phyloP scores from a whole-genome alignment of 352 stramenopile species.

The Phytophthora citricola region DNA sequence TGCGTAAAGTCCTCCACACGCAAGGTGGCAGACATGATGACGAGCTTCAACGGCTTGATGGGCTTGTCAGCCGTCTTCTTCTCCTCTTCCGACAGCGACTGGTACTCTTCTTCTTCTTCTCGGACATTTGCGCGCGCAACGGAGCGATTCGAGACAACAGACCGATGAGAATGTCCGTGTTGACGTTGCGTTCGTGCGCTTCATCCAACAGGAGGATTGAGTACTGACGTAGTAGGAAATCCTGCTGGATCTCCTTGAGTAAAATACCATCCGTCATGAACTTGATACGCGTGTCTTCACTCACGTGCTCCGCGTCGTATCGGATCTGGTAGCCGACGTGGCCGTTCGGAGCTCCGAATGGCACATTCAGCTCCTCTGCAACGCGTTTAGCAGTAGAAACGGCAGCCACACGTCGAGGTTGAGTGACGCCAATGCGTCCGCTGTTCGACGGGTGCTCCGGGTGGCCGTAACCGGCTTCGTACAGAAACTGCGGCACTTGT shows the following conservation, averaged over 20 bases:
- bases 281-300: slow-evolving; percentile 93
- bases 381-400: slow-evolving; percentile 98
- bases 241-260: slow-evolving; percentile 96
- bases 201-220: slow-evolving; percentile 94
- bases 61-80: slow-evolving; percentile 52
- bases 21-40: slow-evolving; percentile 99
- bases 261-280: slow-evolving; percentile 99
- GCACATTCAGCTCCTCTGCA: slow-evolving; percentile 95
- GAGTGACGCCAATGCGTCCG: slow-evolving; percentile 95
- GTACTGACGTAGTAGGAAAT: slow-evolving; percentile 81
- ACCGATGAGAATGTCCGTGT: slow-evolving; percentile 97
- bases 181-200: slow-evolving; percentile 97
- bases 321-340: slow-evolving; percentile 98
- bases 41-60: slow-evolving; percentile 81
- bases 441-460: slow-evolving; percentile 57
- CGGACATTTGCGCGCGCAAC: slow-evolving; percentile 90
- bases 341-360: slow-evolving; percentile 61
- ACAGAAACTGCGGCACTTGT: slow-evolving; percentile 99
- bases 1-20: slow-evolving; percentile 97
- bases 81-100: slow-evolving; percentile 51
- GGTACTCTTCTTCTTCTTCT: slow-evolving; percentile 68
- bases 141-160: slow-evolving; percentile 95
- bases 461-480: slow-evolving; percentile 93
- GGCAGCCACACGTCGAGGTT: slow-evolving; percentile 98
- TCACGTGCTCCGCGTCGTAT: slow-evolving; percentile 96